These are phyloP conservation scores for Pyrenophora graminea DNA, from an alignment of 2,329 filamentous ascomycete genomes.

Conservation along the genomic window DNA sequence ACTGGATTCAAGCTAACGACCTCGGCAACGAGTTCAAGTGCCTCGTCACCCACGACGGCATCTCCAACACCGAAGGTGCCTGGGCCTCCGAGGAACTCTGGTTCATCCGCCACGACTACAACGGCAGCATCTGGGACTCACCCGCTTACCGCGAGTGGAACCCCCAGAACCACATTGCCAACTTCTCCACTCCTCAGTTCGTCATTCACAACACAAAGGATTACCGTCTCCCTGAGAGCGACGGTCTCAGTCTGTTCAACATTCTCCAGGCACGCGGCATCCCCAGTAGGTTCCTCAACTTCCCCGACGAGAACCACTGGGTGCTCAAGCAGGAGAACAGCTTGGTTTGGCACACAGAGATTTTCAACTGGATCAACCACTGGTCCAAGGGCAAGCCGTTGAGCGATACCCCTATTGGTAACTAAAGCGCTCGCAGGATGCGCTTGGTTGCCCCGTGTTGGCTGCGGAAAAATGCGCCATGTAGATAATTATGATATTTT, in stretches of 20 bases:
- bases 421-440: constrained; percentile 16
- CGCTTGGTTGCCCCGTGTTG: no score
- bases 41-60: constrained; percentile 84
- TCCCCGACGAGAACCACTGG: constrained; percentile 80
- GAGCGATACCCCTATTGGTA: constrained; percentile 36
- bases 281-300: constrained; percentile 77
- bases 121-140: constrained; percentile 40
- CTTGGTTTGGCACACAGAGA: constrained; percentile 78
- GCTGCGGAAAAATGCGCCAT: no score
- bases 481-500: no score
- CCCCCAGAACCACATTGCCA: constrained; percentile 59
- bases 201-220: constrained; percentile 90
- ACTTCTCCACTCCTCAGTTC: constrained; percentile 86
- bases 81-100: constrained; percentile 56
- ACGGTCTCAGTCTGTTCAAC: constrained; percentile 84
- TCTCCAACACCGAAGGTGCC: constrained; percentile 64
- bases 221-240: constrained; percentile 82
- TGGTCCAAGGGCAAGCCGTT: constrained; percentile 38
- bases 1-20: constrained; percentile 88
- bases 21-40: constrained; percentile 85
- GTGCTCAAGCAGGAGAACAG: constrained; percentile 89
- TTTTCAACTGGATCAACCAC: constrained; percentile 49
- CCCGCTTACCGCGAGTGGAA: constrained; percentile 61
- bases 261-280: constrained; percentile 76
- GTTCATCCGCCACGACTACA: constrained; percentile 55